Evolutionary conservation across 164 flowering plant species (phyloP), one percentile per base, ranked within the genome.

Genomic region (Vitis rotundifolia): DNA sequence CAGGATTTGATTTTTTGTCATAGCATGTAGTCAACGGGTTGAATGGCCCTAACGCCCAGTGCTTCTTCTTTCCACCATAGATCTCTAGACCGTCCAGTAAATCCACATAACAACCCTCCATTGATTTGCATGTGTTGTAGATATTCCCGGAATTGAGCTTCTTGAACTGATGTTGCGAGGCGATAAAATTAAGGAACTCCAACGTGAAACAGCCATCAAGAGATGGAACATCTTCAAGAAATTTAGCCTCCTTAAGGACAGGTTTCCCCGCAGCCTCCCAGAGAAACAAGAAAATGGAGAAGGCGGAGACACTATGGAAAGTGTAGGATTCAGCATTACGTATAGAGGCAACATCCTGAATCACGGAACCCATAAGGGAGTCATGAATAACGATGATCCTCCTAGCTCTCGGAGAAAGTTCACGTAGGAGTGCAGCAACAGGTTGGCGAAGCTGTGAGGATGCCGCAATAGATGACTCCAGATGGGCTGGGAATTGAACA

Each of bases 31-130:
- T 22, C 9, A 86, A 70, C 0, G 96, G 93, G 48, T 81, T 81
- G 12, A 88, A 69, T 5, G 94, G 92, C 0, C 94, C 92, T 3
- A 88, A n/a, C 2, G 88, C 91, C 85, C 86, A 88, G 15, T 70
- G 75, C 14, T 75, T 79, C 68, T 59, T 68, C 18, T 57, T 49
- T 58, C 69, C 10, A 31, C 62, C 3, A 49, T 51, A 7, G 64
- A 59, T 28, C 68, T 64, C 15, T 64, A 37, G 44, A 37, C 44
- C 70, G 5, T 44, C 63, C 1, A 89, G 50, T 3, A 75, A 44
- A 3, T 89, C 82, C 1, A 87, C 14, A 58, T 68, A 86, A 3
- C 72, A 37, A 11, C 80, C 78, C 66, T 91, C 97, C 0, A 91
- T 61, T 1, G 73, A 59, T 50, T 70, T 62, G 67, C 83, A 74